phyloP scores from a whole-genome alignment of 352 stramenopile genomes.

The Phytophthora pluvialis region DNA sequence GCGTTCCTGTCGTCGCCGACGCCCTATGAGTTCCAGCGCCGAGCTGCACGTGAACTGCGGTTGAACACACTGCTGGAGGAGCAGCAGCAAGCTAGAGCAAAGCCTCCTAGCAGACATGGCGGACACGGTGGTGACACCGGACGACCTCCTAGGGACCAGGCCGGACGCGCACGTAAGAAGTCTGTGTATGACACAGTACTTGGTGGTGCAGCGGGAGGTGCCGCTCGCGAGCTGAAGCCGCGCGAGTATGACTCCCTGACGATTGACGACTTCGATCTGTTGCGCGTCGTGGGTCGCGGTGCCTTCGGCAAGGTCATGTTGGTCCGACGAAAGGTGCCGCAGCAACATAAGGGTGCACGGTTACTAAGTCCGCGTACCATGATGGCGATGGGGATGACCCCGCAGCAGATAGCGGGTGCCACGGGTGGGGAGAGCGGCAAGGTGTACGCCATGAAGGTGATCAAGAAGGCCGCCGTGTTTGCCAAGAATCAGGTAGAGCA shows the following conservation, averaged over 20 bases:
- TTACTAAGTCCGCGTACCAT: slow-evolving; percentile 45
- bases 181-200: slow-evolving; percentile 34
- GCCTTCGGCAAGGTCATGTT: slow-evolving; percentile 96
- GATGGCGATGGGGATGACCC: slow-evolving; percentile 48
- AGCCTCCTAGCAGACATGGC: slow-evolving; percentile 2
- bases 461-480: slow-evolving; percentile 91
- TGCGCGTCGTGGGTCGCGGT: slow-evolving; percentile 97
- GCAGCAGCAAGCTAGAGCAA: slow-evolving; percentile 29
- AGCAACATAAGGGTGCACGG: slow-evolving; percentile 40
- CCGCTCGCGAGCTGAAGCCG: slow-evolving; percentile 34
- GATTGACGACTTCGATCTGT: slow-evolving; percentile 96
- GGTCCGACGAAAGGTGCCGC: slow-evolving; percentile 64
- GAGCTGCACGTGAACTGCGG: slow-evolving; percentile 54
- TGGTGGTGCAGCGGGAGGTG: slow-evolving; percentile 23
- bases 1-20: slow-evolving; percentile 79
- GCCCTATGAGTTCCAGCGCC: slow-evolving; percentile 80
- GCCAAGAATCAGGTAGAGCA: slow-evolving; percentile 92
- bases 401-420: slow-evolving; percentile 40
- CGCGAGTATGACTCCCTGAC: slow-evolving; percentile 64
- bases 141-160: slow-evolving; percentile 21
- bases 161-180: slow-evolving; percentile 19
- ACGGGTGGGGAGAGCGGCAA: slow-evolving; percentile 41
- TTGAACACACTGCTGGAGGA: slow-evolving; percentile 56
- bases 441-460: slow-evolving; percentile 93
- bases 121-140: slow-evolving; percentile 7